phyloP scores from a whole-genome alignment of 78 protist genomes.

The Guillardia theta region DNA sequence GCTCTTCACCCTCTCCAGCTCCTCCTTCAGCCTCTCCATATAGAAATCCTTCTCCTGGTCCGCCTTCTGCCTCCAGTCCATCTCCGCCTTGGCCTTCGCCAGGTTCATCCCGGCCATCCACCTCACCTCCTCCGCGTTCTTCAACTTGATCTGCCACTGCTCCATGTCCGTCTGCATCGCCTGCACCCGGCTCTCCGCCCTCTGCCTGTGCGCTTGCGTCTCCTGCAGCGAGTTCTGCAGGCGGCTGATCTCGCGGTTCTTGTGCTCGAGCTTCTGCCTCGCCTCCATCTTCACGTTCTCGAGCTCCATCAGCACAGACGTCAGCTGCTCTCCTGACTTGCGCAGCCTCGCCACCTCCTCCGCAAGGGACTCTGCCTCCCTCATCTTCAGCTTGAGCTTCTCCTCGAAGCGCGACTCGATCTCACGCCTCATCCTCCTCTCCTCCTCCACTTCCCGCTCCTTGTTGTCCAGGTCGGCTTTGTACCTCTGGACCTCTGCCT shows the following conservation, averaged over 20 bases:
- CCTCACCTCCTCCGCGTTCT: background rate
- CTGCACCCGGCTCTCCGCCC: background rate
- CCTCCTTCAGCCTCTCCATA: slow-evolving; percentile 19
- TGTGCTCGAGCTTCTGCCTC: background rate
- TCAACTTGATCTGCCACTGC: background rate
- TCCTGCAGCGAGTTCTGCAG: background rate
- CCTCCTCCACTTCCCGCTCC: background rate
- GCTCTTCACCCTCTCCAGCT: background rate
- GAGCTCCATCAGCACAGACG: background rate
- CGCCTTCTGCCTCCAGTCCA: slow-evolving; percentile 28
- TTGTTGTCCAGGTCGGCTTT: background rate
- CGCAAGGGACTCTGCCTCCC: background rate
- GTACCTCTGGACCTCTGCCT: background rate
- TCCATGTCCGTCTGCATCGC: background rate
- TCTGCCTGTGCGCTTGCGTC: background rate
- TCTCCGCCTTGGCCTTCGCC: slow-evolving; percentile 37
- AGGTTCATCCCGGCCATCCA: slow-evolving; percentile 25
- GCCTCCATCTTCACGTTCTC: background rate
- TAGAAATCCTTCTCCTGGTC: slow-evolving; percentile 31
- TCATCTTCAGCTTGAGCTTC: slow-evolving; percentile 19
- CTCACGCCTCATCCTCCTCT: background rate
- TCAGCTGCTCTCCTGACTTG: background rate
- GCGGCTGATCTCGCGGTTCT: background rate
- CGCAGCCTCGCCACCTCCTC: background rate
- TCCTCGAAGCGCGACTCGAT: background rate